Conservation (phyloP, 2,329 filamentous ascomycete species). For the Sarocladium kiliense region DNA sequence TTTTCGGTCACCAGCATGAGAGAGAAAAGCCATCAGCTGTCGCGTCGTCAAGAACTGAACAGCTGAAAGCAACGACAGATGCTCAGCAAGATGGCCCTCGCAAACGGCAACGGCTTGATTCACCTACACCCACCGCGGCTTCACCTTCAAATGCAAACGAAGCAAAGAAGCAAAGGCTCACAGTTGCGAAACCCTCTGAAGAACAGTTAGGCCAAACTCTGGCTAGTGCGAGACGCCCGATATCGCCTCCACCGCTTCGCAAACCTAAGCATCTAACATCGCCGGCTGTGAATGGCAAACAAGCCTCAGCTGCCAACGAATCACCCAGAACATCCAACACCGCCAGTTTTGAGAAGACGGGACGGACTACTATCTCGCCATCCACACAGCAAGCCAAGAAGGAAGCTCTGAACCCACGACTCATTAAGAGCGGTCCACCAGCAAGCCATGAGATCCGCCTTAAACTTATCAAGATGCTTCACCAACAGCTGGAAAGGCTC, state of each 20-base stretch:
- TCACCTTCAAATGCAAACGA: not conserved
- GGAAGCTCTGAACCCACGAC: constrained; percentile 63
- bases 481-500: constrained; percentile 60
- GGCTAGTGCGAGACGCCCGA: constrained; percentile 21
- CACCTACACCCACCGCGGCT: not conserved
- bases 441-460: constrained; percentile 51
- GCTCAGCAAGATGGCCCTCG: not conserved
- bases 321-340: not conserved
- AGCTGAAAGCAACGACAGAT: not conserved
- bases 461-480: constrained; percentile 56
- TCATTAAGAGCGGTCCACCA: constrained; percentile 51
- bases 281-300: not conserved
- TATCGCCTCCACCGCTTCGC: constrained; percentile 29
- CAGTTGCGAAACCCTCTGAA: not conserved
- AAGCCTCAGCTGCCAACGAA: not conserved
- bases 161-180: not conserved
- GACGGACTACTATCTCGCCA: constrained; percentile 11
- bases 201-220: constrained; percentile 12
- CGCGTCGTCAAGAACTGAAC: not conserved
- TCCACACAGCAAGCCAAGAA: not conserved
- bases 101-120: constrained; percentile 3
- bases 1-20: constrained; percentile 40
- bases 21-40: constrained; percentile 14
- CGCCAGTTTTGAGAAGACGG: not conserved
- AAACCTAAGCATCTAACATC: not conserved